These are phyloP conservation scores for Papiliotrema terrestris DNA, from an alignment of 1,284 basidiomycete genomes.

Conservation along the genomic window DNA sequence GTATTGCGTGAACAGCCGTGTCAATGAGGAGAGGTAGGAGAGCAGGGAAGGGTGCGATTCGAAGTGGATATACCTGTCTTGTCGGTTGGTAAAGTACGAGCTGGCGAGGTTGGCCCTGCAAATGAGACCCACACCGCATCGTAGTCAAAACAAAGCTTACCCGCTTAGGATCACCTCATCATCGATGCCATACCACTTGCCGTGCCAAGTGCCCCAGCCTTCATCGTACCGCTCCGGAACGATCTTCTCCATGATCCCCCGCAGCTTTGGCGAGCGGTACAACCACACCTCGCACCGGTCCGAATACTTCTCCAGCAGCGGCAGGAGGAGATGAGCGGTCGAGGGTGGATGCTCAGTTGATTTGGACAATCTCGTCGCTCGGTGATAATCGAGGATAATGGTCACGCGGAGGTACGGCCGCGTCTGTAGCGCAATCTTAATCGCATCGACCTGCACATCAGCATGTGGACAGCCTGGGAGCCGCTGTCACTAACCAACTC, in stretches of 20 bases:
- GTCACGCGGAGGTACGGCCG: conserved; percentile 66
- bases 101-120: conserved; percentile 86
- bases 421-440: conserved; percentile 59
- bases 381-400: conserved; percentile 81
- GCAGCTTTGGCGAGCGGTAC: conserved; percentile 81
- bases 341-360: conserved; percentile 48
- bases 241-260: conserved; percentile 66
- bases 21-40: conserved; percentile 77
- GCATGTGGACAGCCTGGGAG: not conserved
- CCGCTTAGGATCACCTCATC: conserved; percentile 89
- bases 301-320: conserved; percentile 68
- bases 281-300: conserved; percentile 71
- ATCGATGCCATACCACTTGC: conserved; percentile 92
- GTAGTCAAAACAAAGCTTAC: conserved; percentile 55
- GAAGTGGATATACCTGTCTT: conserved; percentile 89
- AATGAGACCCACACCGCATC: not conserved
- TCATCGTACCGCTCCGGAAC: conserved; percentile 94
- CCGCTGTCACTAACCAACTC: conserved; percentile 54
- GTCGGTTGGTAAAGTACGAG: conserved; percentile 91
- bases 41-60: conserved; percentile 61
- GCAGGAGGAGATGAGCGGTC: conserved; percentile 68
- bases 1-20: conserved; percentile 66
- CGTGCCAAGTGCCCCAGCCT: conserved; percentile 98
- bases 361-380: conserved; percentile 73
- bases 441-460: conserved; percentile 59